Percentiles rank a stretch among this genome's conserved stretches.
These are phyloP conservation scores for Avicennia marina DNA, from an alignment of 257 asterid species.

Conservation along the genomic window DNA sequence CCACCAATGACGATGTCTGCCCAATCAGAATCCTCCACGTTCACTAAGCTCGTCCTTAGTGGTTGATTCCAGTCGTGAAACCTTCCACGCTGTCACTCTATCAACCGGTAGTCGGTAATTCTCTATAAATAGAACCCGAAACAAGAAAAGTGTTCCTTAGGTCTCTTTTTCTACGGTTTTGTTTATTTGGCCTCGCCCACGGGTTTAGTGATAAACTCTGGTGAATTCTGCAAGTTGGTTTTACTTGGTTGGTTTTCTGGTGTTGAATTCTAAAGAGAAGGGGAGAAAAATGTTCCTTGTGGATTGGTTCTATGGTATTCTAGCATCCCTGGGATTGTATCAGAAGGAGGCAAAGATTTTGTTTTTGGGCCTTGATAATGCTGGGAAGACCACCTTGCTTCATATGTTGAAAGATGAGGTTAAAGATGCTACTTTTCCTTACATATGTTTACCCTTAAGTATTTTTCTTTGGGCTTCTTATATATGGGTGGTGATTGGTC, in stretches of 20 bases:
- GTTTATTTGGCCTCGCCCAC: not conserved
- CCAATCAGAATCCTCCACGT: conserved; percentile 24
- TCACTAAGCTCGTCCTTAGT: not conserved
- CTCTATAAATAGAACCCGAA: conserved; percentile 1
- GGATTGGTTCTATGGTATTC: conserved; percentile 46
- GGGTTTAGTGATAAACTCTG: too few relatives aligned
- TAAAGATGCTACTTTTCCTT: too few relatives aligned
- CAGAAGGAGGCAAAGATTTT: conserved; percentile 49
- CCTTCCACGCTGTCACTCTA: not conserved
- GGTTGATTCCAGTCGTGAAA: not conserved
- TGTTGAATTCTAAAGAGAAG: not conserved
- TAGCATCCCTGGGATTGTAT: conserved; percentile 34
- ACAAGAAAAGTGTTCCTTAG: not conserved
- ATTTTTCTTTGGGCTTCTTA: not conserved
- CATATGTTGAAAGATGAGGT: conserved; percentile 52
- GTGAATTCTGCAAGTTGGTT: too few relatives aligned
- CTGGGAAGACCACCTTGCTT: conserved; percentile 55
- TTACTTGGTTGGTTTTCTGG: too few relatives aligned
- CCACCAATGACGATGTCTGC: not conserved
- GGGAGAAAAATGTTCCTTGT: conserved; percentile 30
- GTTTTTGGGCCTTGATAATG: conserved; percentile 50
- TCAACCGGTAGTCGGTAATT: conserved; percentile 8
- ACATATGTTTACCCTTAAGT: too few relatives aligned
- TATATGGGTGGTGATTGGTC: too few relatives aligned
- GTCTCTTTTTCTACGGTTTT: not conserved